These are phyloP conservation scores for Centaurea solstitialis DNA, from an alignment of 129 eudicot species.

Conservation along the genomic window DNA sequence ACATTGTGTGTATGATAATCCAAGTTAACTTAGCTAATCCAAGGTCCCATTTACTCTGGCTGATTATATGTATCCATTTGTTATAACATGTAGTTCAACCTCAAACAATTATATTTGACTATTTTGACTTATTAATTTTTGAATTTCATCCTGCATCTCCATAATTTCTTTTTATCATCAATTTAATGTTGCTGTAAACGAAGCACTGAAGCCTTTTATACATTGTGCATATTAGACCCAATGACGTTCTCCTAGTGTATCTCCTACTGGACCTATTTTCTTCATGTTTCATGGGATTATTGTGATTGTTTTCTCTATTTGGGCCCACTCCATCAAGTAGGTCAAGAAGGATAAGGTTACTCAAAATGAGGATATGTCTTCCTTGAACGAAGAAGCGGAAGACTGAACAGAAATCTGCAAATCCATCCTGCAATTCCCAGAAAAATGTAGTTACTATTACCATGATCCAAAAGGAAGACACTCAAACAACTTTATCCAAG, in stretches of 20 bases:
- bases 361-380: not conserved
- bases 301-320: not conserved
- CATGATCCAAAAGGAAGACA: not conserved
- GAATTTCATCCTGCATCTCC: no score
- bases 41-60: not conserved
- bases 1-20: not conserved
- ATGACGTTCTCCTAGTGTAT: not conserved
- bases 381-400: not conserved
- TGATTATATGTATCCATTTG: not conserved
- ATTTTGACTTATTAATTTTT: not conserved
- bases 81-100: not conserved
- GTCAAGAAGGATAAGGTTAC: not conserved
- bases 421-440: not conserved
- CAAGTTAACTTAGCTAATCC: not conserved
- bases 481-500: not conserved
- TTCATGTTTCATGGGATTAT: not conserved
- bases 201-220: no score
- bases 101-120: not conserved
- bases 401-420: not conserved
- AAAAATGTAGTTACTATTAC: not conserved
- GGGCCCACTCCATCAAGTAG: not conserved
- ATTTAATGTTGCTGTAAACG: no score
- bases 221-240: not conserved
- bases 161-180: no score
- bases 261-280: not conserved